Evolutionary conservation across 352 stramenopile species (phyloP), one percentile per base, ranked within the genome.

Genomic region (Phytophthora cryptogea): DNA sequence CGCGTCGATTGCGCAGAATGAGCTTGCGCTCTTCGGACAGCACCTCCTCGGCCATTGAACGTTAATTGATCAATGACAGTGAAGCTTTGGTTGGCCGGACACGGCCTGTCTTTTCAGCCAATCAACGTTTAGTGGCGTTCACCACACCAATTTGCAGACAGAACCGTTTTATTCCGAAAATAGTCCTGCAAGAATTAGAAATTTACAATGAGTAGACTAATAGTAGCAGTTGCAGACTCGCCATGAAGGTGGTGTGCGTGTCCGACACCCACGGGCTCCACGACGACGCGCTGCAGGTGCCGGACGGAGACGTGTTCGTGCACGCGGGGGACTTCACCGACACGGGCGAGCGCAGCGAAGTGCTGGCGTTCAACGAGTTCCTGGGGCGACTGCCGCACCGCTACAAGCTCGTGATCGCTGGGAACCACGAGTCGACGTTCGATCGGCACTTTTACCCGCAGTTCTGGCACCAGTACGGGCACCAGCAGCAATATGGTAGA

Each of bases 311-410:
- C 54, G 87, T 97, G 46, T 64, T 97, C 20, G 72, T 98, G 27
- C 88, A 96, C 44, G 89, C 96, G 42, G 82, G 82, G 17, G 90
- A 98, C 76, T 91, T 98, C 42, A 89, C 81, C 30, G 91, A 84
- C 68, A 94, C 72, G 17, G 83, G 83, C 32, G 69, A 74, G 30
- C 80, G 78, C 49, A 63, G 72, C 33, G 79, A 93, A 55, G 76
- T 84, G 26, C 37, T 88, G 36, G 77, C 77, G 4, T 93, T 93
- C 64, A 89, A 88, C 66, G 62, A 57, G 49, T 94, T 87, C 63
- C 61, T 94, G 27, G 75, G 64, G 26, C 70, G 60, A 20, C 71
- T 92, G 54, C 83, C 83, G 33, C 85, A 94, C 67, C 62, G 66
- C 26, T 83, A 90, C 72, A 92, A 92, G 65, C 45, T 94, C 40